Conservation (phyloP, 2,329 filamentous ascomycete genomes). For the Monilinia laxa region DNA sequence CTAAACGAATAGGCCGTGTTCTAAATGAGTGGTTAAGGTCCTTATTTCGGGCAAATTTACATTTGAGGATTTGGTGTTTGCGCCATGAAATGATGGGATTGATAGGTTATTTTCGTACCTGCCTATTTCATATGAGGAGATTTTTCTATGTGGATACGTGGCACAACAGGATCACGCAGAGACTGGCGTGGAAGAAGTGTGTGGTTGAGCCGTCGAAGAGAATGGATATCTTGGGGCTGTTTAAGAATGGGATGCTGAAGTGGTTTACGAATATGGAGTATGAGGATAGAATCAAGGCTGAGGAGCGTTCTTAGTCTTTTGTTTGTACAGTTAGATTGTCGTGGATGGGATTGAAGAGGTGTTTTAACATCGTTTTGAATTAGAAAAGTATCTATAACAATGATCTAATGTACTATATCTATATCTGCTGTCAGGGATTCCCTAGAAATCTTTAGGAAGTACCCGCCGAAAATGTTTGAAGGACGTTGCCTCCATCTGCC, state of each 20-base stretch:
- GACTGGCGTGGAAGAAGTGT: neutral
- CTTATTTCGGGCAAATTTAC: too few relatives aligned
- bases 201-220: neutral
- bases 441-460: neutral
- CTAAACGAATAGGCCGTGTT: too few relatives aligned
- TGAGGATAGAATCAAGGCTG: neutral
- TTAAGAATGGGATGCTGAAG: neutral
- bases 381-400: neutral
- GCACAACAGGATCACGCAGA: too few relatives aligned
- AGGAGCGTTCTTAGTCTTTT: neutral
- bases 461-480: neutral
- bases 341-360: neutral
- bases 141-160: neutral
- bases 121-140: neutral
- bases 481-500: rapidly evolving
- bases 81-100: too few relatives aligned
- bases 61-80: too few relatives aligned
- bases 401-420: neutral
- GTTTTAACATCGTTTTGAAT: neutral
- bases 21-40: too few relatives aligned
- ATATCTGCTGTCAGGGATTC: neutral
- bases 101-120: too few relatives aligned
- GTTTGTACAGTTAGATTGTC: neutral
- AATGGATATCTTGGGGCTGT: neutral
- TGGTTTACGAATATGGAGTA: neutral